Base-by-base conservation (phyloP, 2,329 filamentous ascomycete genomes). In the Gyromitra esculenta region DNA sequence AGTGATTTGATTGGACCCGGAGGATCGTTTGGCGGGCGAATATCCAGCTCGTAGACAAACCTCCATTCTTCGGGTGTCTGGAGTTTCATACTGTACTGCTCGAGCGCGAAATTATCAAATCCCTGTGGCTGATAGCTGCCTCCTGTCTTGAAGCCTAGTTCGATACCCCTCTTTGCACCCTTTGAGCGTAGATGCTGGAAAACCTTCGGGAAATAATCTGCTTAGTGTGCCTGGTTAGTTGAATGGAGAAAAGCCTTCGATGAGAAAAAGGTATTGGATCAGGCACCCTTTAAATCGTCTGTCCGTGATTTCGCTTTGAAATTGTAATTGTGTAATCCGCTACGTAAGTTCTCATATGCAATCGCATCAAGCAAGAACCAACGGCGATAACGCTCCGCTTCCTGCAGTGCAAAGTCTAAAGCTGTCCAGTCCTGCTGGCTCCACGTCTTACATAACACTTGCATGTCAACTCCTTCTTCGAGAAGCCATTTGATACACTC, bases 11-110 rank as follows among this genome's bases (percentile, higher is more conserved):
- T 15, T 41, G 43, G 9, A 5, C 25, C 25, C n/a, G 25, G 48
- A 41, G 63, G 35, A 5, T 39, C n/a, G 8, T 56, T 54, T 15
- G 63, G 63, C 8, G 35, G 63, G 48, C 31, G 48, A 25, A 31
- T 66, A 25, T 56, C 9, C 31, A 66, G n/a, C 35, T 54, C 45
- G n/a, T 66, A 66, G 35, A 66, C 63, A 66, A 66, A 66, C 63
- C 43, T 8, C 63, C 63, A 66, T n/a, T 66, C 63, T 15, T 66
- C 35, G 5, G 63, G 63, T 54, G 63, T 66, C 35, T 66, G 25
- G 56, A 54, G n/a, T 21, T 37, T 2, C 35, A 56, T 66, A 25
- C 18, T 50, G 4, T 66, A 18, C 8, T 25, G 5, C 35, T 18
- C 31, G 35, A 65, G 62, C 21, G 62, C 63, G 25, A 7, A 43